Evolutionary conservation across 345 rosid genomes (phyloP).

Genomic region (Triadica sebifera): DNA sequence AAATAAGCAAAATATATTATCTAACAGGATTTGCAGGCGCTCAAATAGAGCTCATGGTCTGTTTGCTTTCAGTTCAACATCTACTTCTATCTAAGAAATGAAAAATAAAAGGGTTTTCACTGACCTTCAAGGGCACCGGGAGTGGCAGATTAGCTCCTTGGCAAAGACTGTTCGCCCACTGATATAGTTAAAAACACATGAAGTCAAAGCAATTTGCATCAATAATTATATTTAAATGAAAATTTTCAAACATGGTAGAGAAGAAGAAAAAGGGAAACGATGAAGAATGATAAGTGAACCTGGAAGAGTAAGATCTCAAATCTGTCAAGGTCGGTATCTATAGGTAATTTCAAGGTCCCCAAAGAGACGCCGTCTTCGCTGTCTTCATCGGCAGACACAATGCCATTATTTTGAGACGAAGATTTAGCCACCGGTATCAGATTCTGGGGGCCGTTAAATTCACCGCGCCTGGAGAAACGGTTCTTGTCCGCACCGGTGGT

Average conservation of each 20-base stretch:
- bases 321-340: slow-evolving; percentile 53
- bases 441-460: slow-evolving; percentile 11
- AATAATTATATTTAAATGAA: background rate
- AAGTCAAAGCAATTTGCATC: background rate
- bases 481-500: background rate
- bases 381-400: slow-evolving; percentile 37
- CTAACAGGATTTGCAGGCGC: background rate
- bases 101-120: background rate
- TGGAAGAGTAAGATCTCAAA: slow-evolving; percentile 72
- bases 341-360: slow-evolving; percentile 80
- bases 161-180: slow-evolving; percentile 95
- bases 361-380: slow-evolving; percentile 66
- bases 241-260: background rate
- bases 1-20: background rate
- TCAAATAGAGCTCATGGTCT: background rate
- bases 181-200: slow-evolving; percentile 8
- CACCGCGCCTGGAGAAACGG: slow-evolving; percentile 1
- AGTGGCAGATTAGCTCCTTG: slow-evolving; percentile 93
- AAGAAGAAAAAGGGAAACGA: background rate
- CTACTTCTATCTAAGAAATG: background rate
- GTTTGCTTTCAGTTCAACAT: background rate
- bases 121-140: slow-evolving; percentile 81
- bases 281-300: slow-evolving; percentile 29
- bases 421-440: slow-evolving; percentile 25
- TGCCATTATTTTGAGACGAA: slow-evolving; percentile 32